These are phyloP conservation scores for Athelia psychrophila DNA, from an alignment of 1,284 basidiomycete species.

Conservation along the genomic window DNA sequence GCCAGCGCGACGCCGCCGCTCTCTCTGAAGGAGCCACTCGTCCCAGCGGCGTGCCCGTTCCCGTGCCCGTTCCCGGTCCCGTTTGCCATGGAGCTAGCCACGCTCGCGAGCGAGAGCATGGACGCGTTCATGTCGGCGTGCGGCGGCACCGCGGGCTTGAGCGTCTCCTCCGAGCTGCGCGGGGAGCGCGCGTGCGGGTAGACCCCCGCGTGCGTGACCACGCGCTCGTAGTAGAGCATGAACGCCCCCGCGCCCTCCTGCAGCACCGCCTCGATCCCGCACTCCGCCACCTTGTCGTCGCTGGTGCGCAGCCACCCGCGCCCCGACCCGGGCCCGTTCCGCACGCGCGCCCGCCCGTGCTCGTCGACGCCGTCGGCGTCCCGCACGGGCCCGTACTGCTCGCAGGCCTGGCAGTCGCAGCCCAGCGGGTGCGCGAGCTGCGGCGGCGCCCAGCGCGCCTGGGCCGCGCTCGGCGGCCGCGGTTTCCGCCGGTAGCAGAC, in stretches of 20 bases:
- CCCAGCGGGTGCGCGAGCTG: constrained; percentile 45
- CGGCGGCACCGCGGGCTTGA: not conserved
- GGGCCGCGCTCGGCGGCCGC: constrained; percentile 30
- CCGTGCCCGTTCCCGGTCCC: not conserved
- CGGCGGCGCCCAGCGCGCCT: constrained; percentile 41
- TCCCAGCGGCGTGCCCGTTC: not conserved
- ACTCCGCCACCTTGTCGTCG: constrained; percentile 80
- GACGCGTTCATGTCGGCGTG: not conserved
- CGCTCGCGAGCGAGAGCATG: not conserved
- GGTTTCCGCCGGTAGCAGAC: constrained; percentile 87
- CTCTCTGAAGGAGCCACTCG: too few relatives aligned
- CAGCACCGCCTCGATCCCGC: constrained; percentile 72
- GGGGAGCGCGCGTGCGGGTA: not conserved
- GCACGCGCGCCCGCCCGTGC: constrained; percentile 5
- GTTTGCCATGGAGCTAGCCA: not conserved
- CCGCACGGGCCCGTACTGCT: constrained; percentile 36
- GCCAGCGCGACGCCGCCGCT: too few relatives aligned
- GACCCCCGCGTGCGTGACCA: not conserved
- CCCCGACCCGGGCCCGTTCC: constrained; percentile 31
- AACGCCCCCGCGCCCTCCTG: constrained; percentile 74
- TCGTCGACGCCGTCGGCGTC: constrained; percentile 28
- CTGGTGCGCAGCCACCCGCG: constrained; percentile 82
- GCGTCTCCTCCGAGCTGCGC: constrained; percentile 3
- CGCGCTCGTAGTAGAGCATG: constrained; percentile 88
- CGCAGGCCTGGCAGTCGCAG: constrained; percentile 42